phyloP scores from a whole-genome alignment of 306 rosid species.

The Gillenia trifoliata region DNA sequence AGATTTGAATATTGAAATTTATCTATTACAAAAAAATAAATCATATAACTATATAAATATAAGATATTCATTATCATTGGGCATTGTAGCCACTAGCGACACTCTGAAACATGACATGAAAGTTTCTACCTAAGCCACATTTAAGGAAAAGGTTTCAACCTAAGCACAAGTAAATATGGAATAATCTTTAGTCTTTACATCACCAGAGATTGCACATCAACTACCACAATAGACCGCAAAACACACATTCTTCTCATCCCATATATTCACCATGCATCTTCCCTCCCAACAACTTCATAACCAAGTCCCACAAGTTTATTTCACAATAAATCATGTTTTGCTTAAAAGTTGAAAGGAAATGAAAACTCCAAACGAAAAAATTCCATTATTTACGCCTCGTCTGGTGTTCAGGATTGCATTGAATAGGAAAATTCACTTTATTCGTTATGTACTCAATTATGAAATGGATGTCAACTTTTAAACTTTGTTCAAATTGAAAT shows the following conservation, averaged over 20 bases:
- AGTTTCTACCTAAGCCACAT: too few relatives aligned
- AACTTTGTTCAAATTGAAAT: background rate
- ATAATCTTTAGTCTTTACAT: too few relatives aligned
- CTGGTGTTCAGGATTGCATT: background rate
- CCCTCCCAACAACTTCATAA: background rate
- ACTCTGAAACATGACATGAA: too few relatives aligned
- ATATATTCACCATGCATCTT: background rate
- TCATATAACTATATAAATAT: too few relatives aligned
- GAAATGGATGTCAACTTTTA: background rate
- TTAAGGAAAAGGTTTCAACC: too few relatives aligned
- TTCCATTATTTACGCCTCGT: background rate
- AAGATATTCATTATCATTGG: background rate
- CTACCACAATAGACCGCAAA: background rate
- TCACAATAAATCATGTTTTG: background rate
- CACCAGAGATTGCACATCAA: background rate
- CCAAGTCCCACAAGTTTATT: background rate
- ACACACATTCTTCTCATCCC: background rate
- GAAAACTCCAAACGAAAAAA: background rate
- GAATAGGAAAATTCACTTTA: background rate
- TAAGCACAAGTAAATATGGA: too few relatives aligned
- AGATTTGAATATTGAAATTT: too few relatives aligned
- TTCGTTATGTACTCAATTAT: too few relatives aligned
- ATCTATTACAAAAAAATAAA: too few relatives aligned
- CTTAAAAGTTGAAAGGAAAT: background rate
- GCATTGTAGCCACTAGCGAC: too few relatives aligned